A percentile compares a stretch with the other conserved stretches of the same genome.
Evolutionary conservation across 495 filamentous ascomycete species (phyloP).

Genomic region (Neurospora intermedia): DNA sequence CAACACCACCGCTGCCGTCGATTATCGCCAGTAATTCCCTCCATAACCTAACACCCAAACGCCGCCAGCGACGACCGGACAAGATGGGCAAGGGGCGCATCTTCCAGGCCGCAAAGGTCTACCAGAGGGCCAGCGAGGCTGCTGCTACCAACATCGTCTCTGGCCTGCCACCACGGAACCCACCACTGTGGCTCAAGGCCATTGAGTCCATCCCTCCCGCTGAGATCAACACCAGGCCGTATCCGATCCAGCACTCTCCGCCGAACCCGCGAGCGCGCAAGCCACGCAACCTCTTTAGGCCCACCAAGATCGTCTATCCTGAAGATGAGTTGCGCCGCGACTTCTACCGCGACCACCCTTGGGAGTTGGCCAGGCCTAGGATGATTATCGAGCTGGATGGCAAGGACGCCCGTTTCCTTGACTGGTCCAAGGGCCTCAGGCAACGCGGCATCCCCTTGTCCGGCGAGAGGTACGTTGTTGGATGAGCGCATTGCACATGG

Average conservation of each 20-base stretch:
- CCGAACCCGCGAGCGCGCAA: slow-evolving; percentile 42
- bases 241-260: slow-evolving; percentile 49
- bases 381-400: slow-evolving; percentile 80
- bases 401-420: slow-evolving; percentile 57
- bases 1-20: background rate
- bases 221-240: slow-evolving; percentile 58
- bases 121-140: slow-evolving; percentile 50
- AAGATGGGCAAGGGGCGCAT: slow-evolving; percentile 37
- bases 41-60: background rate
- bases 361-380: slow-evolving; percentile 86
- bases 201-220: slow-evolving; percentile 67
- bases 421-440: slow-evolving; percentile 66
- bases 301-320: slow-evolving; percentile 65
- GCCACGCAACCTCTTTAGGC: slow-evolving; percentile 67
- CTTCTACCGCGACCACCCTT: slow-evolving; percentile 91
- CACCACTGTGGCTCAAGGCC: slow-evolving; percentile 70
- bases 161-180: slow-evolving; percentile 5
- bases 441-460: slow-evolving; percentile 72
- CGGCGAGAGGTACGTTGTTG: slow-evolving; percentile 63
- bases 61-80: background rate
- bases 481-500: background rate
- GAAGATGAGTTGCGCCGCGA: slow-evolving; percentile 71
- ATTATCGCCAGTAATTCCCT: background rate
- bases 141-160: slow-evolving; percentile 37
- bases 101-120: slow-evolving; percentile 63